phyloP scores from a whole-genome alignment of 2,329 filamentous ascomycete genomes.

The Pyrenophora seminiperda region DNA sequence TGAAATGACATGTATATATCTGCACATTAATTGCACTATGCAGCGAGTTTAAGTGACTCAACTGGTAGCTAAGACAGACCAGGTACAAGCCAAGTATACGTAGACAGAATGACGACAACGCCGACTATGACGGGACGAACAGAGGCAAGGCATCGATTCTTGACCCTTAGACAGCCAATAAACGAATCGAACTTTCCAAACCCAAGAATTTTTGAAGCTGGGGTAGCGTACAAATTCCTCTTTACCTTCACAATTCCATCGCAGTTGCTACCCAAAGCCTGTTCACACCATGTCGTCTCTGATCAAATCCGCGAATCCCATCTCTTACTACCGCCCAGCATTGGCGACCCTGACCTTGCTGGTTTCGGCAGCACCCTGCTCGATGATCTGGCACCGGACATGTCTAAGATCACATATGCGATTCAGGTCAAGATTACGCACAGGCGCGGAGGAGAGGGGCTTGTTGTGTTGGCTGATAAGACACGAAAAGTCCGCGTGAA shows the following conservation, averaged over 20 bases:
- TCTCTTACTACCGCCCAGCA: constrained; percentile 63
- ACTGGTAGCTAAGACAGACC: constrained; percentile 20
- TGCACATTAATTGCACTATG: too few species aligned
- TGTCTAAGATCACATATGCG: constrained; percentile 64
- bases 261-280: constrained; percentile 63
- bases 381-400: constrained; percentile 67
- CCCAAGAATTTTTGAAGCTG: constrained; percentile 60
- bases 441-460: constrained; percentile 45
- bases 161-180: constrained; percentile 66
- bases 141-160: constrained; percentile 64
- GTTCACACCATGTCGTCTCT: constrained; percentile 59
- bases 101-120: constrained; percentile 60
- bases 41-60: too few species aligned
- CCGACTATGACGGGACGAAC: constrained; percentile 60
- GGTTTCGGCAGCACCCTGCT: constrained; percentile 57
- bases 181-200: constrained; percentile 59
- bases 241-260: constrained; percentile 69
- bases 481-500: constrained; percentile 64
- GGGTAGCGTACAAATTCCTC: constrained; percentile 62
- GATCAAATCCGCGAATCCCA: constrained; percentile 61
- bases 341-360: constrained; percentile 63
- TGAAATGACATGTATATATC: too few species aligned
- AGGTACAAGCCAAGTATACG: constrained; percentile 59
- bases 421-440: constrained; percentile 57
- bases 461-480: constrained; percentile 56